Percentiles rank a stretch among this genome's conserved stretches.
Conservation (phyloP, 352 stramenopile genomes). For the Pythium dissotocum region DNA sequence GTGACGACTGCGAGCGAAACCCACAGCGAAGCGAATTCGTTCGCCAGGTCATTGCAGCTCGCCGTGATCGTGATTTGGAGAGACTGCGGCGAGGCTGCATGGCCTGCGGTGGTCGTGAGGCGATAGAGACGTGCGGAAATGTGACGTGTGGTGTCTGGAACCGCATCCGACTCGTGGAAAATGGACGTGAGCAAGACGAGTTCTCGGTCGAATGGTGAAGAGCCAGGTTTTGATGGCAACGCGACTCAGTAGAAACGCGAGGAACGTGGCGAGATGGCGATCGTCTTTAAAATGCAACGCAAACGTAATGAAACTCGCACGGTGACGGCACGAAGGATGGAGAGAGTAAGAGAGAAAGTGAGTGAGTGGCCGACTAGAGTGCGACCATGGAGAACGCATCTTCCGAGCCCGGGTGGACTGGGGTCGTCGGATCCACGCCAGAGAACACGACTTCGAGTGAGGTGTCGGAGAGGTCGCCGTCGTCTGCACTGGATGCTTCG, state of each 20-base stretch:
- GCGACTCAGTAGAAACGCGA: background rate
- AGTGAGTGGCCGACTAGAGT: background rate
- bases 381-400: slow-evolving; percentile 1
- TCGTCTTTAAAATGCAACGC: background rate
- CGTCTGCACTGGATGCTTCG: background rate
- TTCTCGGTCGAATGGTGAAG: slow-evolving; percentile 15
- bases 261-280: background rate
- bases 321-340: background rate
- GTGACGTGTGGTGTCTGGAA: slow-evolving; percentile 71
- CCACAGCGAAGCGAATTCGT: slow-evolving; percentile 71
- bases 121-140: slow-evolving; percentile 51
- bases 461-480: background rate
- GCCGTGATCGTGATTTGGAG: slow-evolving; percentile 44
- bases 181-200: slow-evolving; percentile 11
- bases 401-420: slow-evolving; percentile 1
- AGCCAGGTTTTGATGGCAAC: background rate
- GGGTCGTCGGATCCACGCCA: background rate
- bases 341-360: background rate
- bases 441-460: background rate
- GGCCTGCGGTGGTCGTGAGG: slow-evolving; percentile 54
- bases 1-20: slow-evolving; percentile 48
- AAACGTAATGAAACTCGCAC: background rate
- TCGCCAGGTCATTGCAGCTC: slow-evolving; percentile 44
- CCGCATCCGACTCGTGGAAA: slow-evolving; percentile 37
- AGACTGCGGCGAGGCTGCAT: slow-evolving; percentile 42